Base-by-base conservation (phyloP, 768 basidiomycete species). In the Tylopilus subfusipes region DNA sequence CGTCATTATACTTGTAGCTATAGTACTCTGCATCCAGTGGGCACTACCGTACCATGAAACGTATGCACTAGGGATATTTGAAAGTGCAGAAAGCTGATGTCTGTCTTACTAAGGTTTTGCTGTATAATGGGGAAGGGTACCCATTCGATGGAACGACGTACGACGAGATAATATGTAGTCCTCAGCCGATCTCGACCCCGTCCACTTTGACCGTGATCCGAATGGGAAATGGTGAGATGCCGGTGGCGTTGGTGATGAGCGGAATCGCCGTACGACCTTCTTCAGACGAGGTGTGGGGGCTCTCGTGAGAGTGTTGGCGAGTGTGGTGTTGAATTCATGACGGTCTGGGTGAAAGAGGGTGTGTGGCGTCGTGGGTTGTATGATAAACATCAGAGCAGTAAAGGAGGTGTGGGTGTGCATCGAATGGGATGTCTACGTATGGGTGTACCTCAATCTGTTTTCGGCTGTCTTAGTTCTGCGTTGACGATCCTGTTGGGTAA, bases 221-320 rank as follows among this genome's bases (percentile, higher is more conserved):
- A 36, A 90, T 78, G 2, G 90, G 90, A 62, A 93, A 93, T 0
- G 90, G 90, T 0, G 90, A 91, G 40, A 92, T 88, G 5, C 83
- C 84, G 27, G 76, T 71, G 4, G 84, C 82, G 53, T 88, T 83
- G n/a, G 86, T 89, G 52, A 93, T 93, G 6, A 83, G 79, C 4
- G 90, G 90, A 9, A 93, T 90, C 0, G 80, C 85, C 0, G 79
- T 75, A 4, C 90, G 81, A 4, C 91, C 91, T 12, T 76, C 74
- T 63, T 90, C 90, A 2, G 90, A 91, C 1, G 90, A 86, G 0
- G 90, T 89, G 61, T 93, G 83, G 2, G 73, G 18, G 88, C 79
- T 55, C 83, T 83, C 1, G 82, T 82, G 25, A 93, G 76, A 1
- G 83, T 82, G 0, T 78, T 66, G 0, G 84, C 76, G 1, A 92